Conservation (phyloP, 441 rosid species). For the Kokia cookei region DNA sequence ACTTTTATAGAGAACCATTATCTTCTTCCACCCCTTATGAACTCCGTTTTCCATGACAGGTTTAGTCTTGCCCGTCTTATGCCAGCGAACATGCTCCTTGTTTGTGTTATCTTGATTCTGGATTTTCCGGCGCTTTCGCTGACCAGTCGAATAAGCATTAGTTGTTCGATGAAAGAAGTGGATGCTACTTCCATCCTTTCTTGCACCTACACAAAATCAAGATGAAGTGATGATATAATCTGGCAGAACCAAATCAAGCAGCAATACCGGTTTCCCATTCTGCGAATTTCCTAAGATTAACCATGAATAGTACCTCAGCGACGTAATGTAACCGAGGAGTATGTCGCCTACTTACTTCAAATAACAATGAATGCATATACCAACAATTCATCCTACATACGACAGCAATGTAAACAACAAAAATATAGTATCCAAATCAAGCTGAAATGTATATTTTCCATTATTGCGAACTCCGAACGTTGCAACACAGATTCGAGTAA, state of each 20-base stretch:
- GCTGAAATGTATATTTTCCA: neutral
- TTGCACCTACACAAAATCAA: constrained; percentile 48
- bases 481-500: neutral
- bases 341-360: neutral
- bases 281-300: neutral
- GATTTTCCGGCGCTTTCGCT: constrained; percentile 85
- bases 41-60: constrained; percentile 51
- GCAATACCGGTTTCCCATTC: neutral
- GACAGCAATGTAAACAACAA: neutral
- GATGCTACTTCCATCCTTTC: constrained; percentile 72
- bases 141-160: constrained; percentile 90
- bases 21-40: constrained; percentile 77
- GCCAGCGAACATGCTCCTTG: constrained; percentile 86
- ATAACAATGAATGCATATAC: neutral
- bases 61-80: constrained; percentile 92
- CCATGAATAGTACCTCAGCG: neutral
- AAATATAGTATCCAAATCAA: neutral
- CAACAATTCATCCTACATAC: neutral
- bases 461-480: neutral
- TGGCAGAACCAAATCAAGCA: neutral
- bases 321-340: neutral
- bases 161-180: constrained; percentile 76
- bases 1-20: constrained; percentile 83
- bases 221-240: neutral
- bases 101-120: constrained; percentile 27